phyloP scores from a whole-genome alignment of 805 yeast genomes.

The Kodamaea laetipori region DNA sequence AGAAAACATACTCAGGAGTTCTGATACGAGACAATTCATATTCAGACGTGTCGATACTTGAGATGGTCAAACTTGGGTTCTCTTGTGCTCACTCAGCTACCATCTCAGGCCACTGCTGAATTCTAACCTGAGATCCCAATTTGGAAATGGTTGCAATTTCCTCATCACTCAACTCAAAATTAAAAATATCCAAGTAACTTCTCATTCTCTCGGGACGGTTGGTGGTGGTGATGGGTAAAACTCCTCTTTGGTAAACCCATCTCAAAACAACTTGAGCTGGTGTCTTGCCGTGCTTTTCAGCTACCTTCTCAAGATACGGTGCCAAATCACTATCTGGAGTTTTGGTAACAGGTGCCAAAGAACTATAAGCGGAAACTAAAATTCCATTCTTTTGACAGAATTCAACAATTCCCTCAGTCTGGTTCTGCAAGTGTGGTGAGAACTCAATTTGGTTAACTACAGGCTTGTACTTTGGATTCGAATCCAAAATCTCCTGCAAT shows the following conservation, averaged over 20 bases:
- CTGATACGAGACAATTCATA: too few species aligned
- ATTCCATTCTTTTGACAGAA: constrained; percentile 63
- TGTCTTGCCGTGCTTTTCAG: constrained; percentile 53
- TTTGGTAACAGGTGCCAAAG: constrained; percentile 79
- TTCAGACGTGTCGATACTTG: too few species aligned
- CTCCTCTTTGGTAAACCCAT: constrained; percentile 81
- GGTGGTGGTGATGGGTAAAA: constrained; percentile 83
- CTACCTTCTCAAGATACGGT: constrained; percentile 55
- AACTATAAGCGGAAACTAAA: constrained; percentile 67
- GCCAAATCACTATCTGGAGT: constrained; percentile 61
- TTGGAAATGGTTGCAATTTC: constrained; percentile 81
- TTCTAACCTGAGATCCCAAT: constrained; percentile 28
- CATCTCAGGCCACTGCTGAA: not conserved
- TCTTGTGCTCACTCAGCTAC: too few species aligned
- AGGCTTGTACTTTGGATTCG: constrained; percentile 76
- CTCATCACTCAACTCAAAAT: constrained; percentile 48
- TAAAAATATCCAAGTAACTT: constrained; percentile 59
- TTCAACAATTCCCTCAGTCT: constrained; percentile 68
- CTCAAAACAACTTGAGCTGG: constrained; percentile 72
- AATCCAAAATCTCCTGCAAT: constrained; percentile 82
- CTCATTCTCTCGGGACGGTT: constrained; percentile 63
- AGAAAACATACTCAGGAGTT: too few species aligned
- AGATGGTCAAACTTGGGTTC: too few species aligned
- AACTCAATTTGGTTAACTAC: constrained; percentile 91
- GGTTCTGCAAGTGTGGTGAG: constrained; percentile 86